Conservation (phyloP, 495 filamentous ascomycete species). For the Lentithecium fluviatile region DNA sequence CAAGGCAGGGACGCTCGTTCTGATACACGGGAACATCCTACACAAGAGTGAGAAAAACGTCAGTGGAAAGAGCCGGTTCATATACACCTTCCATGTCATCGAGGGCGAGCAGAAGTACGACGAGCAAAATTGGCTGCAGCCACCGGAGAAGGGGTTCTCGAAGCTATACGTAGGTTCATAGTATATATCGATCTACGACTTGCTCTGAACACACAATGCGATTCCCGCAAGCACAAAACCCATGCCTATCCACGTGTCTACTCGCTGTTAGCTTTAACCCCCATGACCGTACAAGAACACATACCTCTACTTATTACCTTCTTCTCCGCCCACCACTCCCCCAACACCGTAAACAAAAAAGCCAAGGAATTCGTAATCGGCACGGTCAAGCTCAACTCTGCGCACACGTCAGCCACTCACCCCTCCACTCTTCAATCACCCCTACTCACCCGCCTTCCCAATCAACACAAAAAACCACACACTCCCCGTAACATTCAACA, state of each 20-base stretch:
- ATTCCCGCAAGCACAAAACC: slow-evolving; percentile 76
- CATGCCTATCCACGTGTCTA: slow-evolving; percentile 91
- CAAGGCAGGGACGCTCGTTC: slow-evolving; percentile 80
- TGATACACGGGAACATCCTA: slow-evolving; percentile 95
- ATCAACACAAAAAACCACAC: slow-evolving; percentile 97
- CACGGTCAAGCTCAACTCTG: slow-evolving; percentile 89
- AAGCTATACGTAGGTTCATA: slow-evolving; percentile 50
- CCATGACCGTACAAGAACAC: slow-evolving; percentile 24
- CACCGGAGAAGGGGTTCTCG: slow-evolving; percentile 72
- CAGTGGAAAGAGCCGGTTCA: slow-evolving; percentile 80
- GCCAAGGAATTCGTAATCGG: slow-evolving; percentile 92
- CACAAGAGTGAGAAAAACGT: slow-evolving; percentile 94
- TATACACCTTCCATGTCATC: slow-evolving; percentile 97
- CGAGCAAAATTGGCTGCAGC: slow-evolving; percentile 88
- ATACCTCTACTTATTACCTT: slow-evolving; percentile 79
- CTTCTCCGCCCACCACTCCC: slow-evolving; percentile 90
- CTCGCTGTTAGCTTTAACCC: background rate
- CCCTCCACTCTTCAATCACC: slow-evolving; percentile 1
- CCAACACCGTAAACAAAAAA: slow-evolving; percentile 91
- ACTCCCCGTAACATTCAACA: slow-evolving; percentile 90
- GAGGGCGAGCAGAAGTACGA: slow-evolving; percentile 84
- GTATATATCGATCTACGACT: slow-evolving; percentile 18
- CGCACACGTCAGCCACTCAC: background rate
- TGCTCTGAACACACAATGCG: slow-evolving; percentile 73
- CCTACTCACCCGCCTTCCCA: slow-evolving; percentile 76